Evolutionary conservation across 2,329 filamentous ascomycete genomes (phyloP).

Genomic region (Sporothrix euskadiensis): DNA sequence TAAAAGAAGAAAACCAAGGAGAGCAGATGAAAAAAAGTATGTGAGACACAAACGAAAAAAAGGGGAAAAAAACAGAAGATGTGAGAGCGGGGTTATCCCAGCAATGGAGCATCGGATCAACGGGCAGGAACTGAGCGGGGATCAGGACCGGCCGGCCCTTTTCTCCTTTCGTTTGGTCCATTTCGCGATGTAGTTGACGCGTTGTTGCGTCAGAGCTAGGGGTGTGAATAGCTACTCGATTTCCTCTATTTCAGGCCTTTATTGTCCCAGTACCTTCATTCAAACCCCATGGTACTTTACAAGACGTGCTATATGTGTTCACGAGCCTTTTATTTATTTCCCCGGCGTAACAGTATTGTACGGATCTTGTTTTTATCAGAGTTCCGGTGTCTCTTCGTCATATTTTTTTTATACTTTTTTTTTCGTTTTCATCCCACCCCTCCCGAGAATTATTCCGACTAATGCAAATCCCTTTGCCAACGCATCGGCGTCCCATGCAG

Average conservation of each 20-base stretch:
- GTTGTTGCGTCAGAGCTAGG: conserved; percentile 17
- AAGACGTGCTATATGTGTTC: too few relatives aligned
- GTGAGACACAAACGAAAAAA: neutral
- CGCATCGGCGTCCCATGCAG: conserved; percentile 11
- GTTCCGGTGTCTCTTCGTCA: neutral
- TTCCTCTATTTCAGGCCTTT: neutral
- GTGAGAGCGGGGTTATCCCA: neutral
- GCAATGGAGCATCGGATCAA: neutral
- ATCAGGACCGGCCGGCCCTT: conserved; percentile 17
- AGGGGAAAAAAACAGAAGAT: neutral
- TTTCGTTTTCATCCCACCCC: neutral
- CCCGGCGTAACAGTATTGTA: neutral
- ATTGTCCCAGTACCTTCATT: neutral
- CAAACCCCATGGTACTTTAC: neutral
- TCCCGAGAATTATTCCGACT: neutral
- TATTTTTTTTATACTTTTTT: neutral
- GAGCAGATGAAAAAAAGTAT: neutral
- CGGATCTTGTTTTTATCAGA: neutral
- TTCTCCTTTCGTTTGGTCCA: neutral
- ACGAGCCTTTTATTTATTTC: neutral
- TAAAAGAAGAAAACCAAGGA: neutral
- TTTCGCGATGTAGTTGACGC: neutral
- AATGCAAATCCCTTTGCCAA: conserved; percentile 15
- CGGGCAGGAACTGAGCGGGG: neutral
- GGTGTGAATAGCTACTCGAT: neutral